Percentiles rank a stretch among this genome's conserved stretches.
Evolutionary conservation across 2,329 filamentous ascomycete species (phyloP).

Genomic region (Hypoxylon sp.): DNA sequence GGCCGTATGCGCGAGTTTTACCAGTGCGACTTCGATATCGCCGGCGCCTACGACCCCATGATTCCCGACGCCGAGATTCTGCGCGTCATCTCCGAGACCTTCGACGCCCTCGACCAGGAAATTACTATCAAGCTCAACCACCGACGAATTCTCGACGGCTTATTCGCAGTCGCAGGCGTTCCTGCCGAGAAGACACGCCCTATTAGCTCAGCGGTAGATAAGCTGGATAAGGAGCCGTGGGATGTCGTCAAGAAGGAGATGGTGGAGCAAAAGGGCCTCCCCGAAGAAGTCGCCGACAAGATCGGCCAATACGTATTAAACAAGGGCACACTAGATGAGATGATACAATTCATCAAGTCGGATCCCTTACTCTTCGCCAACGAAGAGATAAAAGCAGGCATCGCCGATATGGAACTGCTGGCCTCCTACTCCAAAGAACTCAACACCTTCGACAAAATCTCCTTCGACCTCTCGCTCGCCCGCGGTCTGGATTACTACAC

Average conservation of each 20-base stretch:
- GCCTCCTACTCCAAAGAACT: conserved; percentile 88
- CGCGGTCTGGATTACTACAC: conserved; percentile 96
- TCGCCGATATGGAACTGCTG: conserved; percentile 84
- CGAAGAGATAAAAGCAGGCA: conserved; percentile 80
- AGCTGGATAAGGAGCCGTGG: conserved; percentile 95
- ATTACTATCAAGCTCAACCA: conserved; percentile 97
- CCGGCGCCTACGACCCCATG: conserved; percentile 89
- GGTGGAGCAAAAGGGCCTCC: conserved; percentile 90
- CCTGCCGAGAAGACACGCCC: conserved; percentile 87
- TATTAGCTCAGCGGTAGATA: conserved; percentile 95
- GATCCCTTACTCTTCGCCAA: conserved; percentile 80
- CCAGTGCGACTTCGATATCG: conserved; percentile 97
- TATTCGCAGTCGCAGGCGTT: conserved; percentile 93
- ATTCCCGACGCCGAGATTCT: conserved; percentile 92
- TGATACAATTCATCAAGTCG: conserved; percentile 77
- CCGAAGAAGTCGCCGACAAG: conserved; percentile 82
- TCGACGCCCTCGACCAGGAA: conserved; percentile 82
- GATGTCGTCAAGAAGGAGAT: conserved; percentile 91
- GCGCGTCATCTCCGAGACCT: conserved; percentile 86
- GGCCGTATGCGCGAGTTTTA: conserved; percentile 97
- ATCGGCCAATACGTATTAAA: conserved; percentile 88
- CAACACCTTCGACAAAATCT: conserved; percentile 78
- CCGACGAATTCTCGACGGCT: conserved; percentile 91
- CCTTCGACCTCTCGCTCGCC: conserved; percentile 90
- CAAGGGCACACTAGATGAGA: conserved; percentile 78